These are phyloP conservation scores for Puccinellia tenuiflora DNA, from an alignment of 176 grass and related monocot species.

Conservation along the genomic window DNA sequence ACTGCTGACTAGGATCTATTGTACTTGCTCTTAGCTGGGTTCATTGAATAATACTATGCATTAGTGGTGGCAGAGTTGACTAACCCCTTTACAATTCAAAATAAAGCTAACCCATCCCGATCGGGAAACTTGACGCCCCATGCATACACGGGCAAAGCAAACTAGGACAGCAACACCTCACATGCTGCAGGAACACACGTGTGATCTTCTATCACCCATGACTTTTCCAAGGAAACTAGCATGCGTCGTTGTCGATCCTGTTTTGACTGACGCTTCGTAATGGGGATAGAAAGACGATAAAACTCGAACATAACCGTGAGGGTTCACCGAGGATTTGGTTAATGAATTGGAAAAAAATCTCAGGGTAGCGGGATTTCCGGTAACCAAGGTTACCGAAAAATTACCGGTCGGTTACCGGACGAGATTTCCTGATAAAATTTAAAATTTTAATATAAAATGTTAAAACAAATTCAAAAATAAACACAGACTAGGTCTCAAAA, in stretches of 20 bases:
- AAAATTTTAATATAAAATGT: too few species aligned
- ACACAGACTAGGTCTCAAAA: neutral
- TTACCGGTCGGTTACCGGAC: too few species aligned
- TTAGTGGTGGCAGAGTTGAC: neutral
- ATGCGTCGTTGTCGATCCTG: neutral
- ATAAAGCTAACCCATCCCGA: neutral
- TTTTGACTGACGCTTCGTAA: neutral
- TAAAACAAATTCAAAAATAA: too few species aligned
- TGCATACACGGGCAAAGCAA: neutral
- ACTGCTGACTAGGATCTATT: too few species aligned
- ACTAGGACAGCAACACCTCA: neutral
- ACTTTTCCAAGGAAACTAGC: neutral
- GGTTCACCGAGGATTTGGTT: too few species aligned
- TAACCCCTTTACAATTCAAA: neutral
- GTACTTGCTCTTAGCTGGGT: too few species aligned
- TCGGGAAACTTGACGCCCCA: neutral
- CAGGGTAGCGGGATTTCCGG: too few species aligned
- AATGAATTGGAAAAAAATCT: too few species aligned
- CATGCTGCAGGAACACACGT: constrained; percentile 1
- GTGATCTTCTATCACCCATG: neutral
- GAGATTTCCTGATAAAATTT: too few species aligned
- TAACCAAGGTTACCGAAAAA: too few species aligned
- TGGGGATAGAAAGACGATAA: neutral
- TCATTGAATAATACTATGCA: neutral
- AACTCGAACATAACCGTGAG: neutral